These are phyloP conservation scores for Saprolegnia diclina DNA, from an alignment of 352 stramenopile species.

Conservation along the genomic window DNA sequence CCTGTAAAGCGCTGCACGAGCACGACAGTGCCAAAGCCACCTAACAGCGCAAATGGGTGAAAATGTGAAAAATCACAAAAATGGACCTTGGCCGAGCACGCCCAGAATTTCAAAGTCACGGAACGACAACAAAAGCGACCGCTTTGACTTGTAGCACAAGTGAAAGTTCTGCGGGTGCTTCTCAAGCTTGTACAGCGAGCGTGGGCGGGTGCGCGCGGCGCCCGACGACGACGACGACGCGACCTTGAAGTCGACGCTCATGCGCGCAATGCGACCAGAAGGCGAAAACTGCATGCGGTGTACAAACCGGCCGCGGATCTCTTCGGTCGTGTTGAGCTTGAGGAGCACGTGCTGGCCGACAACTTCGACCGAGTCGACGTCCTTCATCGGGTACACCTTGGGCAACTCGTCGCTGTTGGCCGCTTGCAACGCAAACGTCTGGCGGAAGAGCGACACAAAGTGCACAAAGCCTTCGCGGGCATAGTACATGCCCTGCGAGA, in stretches of 20 bases:
- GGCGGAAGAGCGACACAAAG: constrained; percentile 71
- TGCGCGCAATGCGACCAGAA: constrained; percentile 70
- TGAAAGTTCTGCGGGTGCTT: constrained; percentile 76
- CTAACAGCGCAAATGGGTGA: background rate
- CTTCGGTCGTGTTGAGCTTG: constrained; percentile 14
- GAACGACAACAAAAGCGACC: constrained; percentile 74
- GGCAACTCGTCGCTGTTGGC: constrained; percentile 63
- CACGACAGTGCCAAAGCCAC: constrained; percentile 25
- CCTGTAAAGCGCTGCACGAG: constrained; percentile 21
- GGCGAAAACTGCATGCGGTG: constrained; percentile 80
- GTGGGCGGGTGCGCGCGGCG: constrained; percentile 30
- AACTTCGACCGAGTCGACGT: constrained; percentile 22
- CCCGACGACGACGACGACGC: constrained; percentile 32
- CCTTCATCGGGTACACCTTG: constrained; percentile 35
- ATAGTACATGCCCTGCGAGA: constrained; percentile 86
- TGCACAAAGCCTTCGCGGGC: constrained; percentile 80
- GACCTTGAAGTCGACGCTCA: constrained; percentile 80
- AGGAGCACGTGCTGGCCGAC: constrained; percentile 10
- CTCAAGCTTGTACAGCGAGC: constrained; percentile 36
- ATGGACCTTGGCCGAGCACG: constrained; percentile 24
- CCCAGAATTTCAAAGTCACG: constrained; percentile 31
- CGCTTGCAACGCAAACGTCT: constrained; percentile 64
- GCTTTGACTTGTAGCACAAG: constrained; percentile 76
- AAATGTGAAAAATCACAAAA: background rate
- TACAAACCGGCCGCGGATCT: constrained; percentile 50